Percentiles rank a stretch among this genome's conserved stretches.
Conservation (phyloP, 352 stramenopile species). For the Halophytophthora polymorphica region DNA sequence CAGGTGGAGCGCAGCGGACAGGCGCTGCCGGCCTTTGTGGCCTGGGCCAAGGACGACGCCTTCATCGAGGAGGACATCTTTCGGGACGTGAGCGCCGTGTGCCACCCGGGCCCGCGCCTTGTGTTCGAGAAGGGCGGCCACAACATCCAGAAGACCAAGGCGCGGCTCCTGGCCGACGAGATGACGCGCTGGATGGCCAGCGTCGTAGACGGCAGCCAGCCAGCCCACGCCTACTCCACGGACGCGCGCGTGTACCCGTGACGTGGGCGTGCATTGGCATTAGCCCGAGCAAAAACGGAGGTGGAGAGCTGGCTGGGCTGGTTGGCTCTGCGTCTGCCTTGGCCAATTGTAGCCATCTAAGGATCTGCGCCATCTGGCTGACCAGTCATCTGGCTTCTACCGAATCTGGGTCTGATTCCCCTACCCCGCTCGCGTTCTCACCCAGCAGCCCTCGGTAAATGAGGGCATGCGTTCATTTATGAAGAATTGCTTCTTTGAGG, state of each 20-base stretch:
- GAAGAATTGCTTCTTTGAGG: no score
- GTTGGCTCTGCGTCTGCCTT: no score
- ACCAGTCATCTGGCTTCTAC: no score
- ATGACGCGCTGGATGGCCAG: conserved; percentile 45
- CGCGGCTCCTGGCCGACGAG: conserved; percentile 30
- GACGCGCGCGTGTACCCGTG: conserved; percentile 14
- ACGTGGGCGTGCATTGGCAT: background rate
- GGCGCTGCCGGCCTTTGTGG: conserved; percentile 44
- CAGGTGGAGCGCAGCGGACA: conserved; percentile 25
- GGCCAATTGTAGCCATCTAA: no score
- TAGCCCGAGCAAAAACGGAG: no score
- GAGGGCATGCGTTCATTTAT: no score
- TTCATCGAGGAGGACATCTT: conserved; percentile 62
- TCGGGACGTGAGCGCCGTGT: conserved; percentile 28
- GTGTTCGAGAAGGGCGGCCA: conserved; percentile 52
- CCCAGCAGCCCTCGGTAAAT: no score
- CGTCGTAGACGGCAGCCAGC: conserved; percentile 15
- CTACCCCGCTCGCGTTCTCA: no score
- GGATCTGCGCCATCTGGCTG: no score
- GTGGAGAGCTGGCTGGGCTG: no score
- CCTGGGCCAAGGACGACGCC: conserved; percentile 57
- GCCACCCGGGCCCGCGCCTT: conserved; percentile 34
- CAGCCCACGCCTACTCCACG: conserved; percentile 5
- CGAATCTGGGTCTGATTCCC: no score
- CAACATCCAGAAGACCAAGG: conserved; percentile 80